These are phyloP conservation scores for Diversispora epigaea DNA, from an alignment of 192 early-diverging fungal species.

Conservation along the genomic window DNA sequence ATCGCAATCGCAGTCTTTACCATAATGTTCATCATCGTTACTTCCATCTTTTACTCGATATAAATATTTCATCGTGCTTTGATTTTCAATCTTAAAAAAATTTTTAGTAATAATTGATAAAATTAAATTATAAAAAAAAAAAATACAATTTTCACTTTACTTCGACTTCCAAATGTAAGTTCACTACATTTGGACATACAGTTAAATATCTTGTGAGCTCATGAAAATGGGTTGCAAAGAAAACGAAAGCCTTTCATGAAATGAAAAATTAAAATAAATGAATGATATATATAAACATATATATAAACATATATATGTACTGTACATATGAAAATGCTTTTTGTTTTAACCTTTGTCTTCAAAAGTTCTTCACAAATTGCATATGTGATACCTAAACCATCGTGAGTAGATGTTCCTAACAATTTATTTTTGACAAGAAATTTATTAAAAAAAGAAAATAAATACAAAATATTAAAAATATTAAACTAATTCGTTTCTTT, in stretches of 20 bases:
- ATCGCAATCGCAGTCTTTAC: conserved; percentile 17
- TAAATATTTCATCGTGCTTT: conserved; percentile 40
- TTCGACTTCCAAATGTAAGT: conserved; percentile 55
- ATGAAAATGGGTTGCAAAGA: conserved; percentile 80
- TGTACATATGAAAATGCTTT: no score
- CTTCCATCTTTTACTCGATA: conserved; percentile 51
- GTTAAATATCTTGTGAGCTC: conserved; percentile 57
- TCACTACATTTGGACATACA: conserved; percentile 58
- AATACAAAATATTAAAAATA: background rate
- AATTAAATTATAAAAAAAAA: background rate
- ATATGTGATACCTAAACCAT: conserved; percentile 71
- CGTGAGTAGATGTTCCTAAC: conserved; percentile 62
- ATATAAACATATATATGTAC: no score
- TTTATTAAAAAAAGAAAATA: background rate
- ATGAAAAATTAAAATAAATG: background rate
- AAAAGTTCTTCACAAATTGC: conserved; percentile 74
- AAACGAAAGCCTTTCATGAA: conserved; percentile 51
- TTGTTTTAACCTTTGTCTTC: conserved; percentile 32
- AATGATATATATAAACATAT: no score
- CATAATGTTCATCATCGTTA: conserved; percentile 48
- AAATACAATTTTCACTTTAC: conserved; percentile 20
- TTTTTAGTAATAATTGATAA: background rate
- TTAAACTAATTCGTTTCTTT: background rate
- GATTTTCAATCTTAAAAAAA: conserved; percentile 13
- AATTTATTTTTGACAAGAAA: background rate